phyloP scores from a whole-genome alignment of 202 grass and related monocot genomes.

The Zoysia matrella region DNA sequence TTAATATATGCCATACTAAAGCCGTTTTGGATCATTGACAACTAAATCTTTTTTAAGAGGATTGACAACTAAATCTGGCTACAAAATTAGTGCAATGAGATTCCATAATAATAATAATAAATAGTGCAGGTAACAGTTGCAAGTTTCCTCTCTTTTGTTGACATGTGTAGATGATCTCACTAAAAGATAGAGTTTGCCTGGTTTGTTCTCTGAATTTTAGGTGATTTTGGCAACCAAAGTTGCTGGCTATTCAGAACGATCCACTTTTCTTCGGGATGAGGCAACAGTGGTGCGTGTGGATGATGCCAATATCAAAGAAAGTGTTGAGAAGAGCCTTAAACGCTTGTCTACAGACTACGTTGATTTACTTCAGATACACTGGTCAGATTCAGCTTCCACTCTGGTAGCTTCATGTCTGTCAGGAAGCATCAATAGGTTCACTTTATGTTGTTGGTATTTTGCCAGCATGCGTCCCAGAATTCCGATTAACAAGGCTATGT shows the following conservation, averaged over 20 bases:
- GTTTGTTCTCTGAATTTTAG: constrained; percentile 44
- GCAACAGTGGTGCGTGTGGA: constrained; percentile 69
- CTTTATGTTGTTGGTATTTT: constrained; percentile 8
- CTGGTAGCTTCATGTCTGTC: neutral
- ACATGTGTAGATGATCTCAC: constrained; percentile 21
- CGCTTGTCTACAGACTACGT: constrained; percentile 94
- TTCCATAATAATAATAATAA: no score
- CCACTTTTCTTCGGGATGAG: constrained; percentile 66
- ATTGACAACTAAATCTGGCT: neutral
- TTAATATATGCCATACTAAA: neutral
- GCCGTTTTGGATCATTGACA: neutral
- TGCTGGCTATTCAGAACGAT: constrained; percentile 73
- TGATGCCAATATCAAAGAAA: constrained; percentile 85
- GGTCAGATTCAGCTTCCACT: constrained; percentile 50
- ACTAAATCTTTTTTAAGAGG: neutral
- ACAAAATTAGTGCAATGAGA: neutral
- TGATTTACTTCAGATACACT: constrained; percentile 99
- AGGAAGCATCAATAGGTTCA: constrained; percentile 12
- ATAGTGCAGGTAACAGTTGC: neutral
- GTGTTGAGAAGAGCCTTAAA: constrained; percentile 94
- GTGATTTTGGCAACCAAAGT: constrained; percentile 93
- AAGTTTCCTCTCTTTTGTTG: constrained; percentile 2
- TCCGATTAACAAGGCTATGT: neutral
- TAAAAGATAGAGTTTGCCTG: constrained; percentile 19
- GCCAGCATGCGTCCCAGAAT: neutral